These are phyloP conservation scores for Vanilla planifolia DNA, from an alignment of 106 monocot species.

Conservation along the genomic window DNA sequence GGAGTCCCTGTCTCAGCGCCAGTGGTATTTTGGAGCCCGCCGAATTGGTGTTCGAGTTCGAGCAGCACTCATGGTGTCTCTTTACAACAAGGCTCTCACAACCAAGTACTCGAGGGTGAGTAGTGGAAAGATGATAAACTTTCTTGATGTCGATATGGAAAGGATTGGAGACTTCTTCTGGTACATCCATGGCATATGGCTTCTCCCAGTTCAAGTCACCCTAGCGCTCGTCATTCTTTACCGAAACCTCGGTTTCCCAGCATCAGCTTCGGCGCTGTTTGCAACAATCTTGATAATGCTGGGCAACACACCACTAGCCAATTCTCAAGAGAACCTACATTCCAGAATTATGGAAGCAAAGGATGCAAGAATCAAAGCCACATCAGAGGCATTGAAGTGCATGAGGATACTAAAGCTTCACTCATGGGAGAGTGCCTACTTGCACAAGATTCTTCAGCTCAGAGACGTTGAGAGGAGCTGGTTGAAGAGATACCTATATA, in stretches of 20 bases:
- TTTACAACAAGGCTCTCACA: conserved; percentile 53
- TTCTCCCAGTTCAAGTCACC: conserved; percentile 73
- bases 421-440: conserved; percentile 65
- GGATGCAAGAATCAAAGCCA: conserved; percentile 68
- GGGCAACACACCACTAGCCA: conserved; percentile 69
- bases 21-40: conserved; percentile 82
- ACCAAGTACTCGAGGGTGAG: conserved; percentile 34
- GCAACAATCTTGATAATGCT: conserved; percentile 61
- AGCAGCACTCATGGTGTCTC: conserved; percentile 56
- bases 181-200: conserved; percentile 74
- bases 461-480: conserved; percentile 53
- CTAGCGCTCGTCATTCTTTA: conserved; percentile 65
- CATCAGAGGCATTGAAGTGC: conserved; percentile 57
- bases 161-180: conserved; percentile 76
- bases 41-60: conserved; percentile 63
- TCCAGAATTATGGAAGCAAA: conserved; percentile 78
- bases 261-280: conserved; percentile 46
- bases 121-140: conserved; percentile 52
- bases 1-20: conserved; percentile 78
- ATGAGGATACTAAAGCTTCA: conserved; percentile 78
- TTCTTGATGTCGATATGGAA: conserved; percentile 71
- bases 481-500: conserved; percentile 62
- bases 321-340: conserved; percentile 54
- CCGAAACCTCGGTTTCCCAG: conserved; percentile 49
- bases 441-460: conserved; percentile 40